Conservation (phyloP, 2,329 filamentous ascomycete genomes). For the Curvularia hawaiiensis region DNA sequence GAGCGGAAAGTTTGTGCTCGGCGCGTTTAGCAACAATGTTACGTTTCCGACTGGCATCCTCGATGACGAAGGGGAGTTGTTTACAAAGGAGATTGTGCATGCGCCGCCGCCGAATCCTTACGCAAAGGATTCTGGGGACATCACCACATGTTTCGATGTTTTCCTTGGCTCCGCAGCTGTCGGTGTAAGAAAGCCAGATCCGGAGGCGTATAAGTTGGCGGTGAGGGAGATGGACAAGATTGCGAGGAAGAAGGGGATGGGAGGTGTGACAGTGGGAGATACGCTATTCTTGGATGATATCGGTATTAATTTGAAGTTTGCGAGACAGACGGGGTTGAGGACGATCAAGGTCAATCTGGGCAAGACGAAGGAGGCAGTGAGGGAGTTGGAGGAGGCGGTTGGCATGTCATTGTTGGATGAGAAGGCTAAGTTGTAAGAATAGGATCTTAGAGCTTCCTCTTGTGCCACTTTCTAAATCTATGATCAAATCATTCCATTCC, state of each 20-base stretch:
- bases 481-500: too few species aligned
- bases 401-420: conserved; percentile 66
- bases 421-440: conserved; percentile 33
- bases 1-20: conserved; percentile 56
- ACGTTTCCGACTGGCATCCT: conserved; percentile 79
- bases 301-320: conserved; percentile 87
- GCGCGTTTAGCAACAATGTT: conserved; percentile 87
- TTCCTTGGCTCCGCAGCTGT: conserved; percentile 88
- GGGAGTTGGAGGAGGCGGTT: conserved; percentile 75
- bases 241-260: conserved; percentile 59
- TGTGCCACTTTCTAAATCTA: not conserved
- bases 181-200: conserved; percentile 85
- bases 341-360: conserved; percentile 88
- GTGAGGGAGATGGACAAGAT: conserved; percentile 69
- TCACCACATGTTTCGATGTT: conserved; percentile 77
- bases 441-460: not conserved
- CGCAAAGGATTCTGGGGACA: conserved; percentile 50
- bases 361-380: conserved; percentile 78
- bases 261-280: conserved; percentile 65
- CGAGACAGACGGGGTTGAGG: conserved; percentile 72
- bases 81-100: conserved; percentile 44
- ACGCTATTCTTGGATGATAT: conserved; percentile 93
- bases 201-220: conserved; percentile 77
- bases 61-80: conserved; percentile 59
- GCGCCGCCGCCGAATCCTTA: conserved; percentile 26